phyloP scores from a whole-genome alignment of 2,329 filamentous ascomycete species.

The Fusarium odoratissimum region DNA sequence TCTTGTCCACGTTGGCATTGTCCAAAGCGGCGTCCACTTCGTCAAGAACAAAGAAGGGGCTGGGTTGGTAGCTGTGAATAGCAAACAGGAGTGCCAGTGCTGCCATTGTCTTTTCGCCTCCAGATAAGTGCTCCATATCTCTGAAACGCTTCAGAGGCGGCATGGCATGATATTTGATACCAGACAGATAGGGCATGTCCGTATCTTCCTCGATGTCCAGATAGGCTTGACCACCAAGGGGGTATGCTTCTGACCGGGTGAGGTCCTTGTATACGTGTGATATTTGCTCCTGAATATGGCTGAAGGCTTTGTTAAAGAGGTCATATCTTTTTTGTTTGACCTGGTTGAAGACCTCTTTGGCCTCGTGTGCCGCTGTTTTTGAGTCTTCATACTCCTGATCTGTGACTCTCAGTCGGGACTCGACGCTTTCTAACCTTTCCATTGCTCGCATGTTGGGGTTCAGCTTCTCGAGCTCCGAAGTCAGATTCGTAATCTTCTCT shows the following conservation, averaged over 20 bases:
- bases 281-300: constrained; percentile 95
- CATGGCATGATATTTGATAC: constrained; percentile 99
- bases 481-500: constrained; percentile 80
- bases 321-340: constrained; percentile 87
- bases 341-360: constrained; percentile 85
- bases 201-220: constrained; percentile 93
- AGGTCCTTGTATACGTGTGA: constrained; percentile 94
- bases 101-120: constrained; percentile 99
- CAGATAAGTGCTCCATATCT: constrained; percentile 98
- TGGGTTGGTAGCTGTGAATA: constrained; percentile 95
- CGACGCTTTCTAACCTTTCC: constrained; percentile 88
- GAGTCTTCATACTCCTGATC: constrained; percentile 92
- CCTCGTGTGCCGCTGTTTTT: constrained; percentile 76
- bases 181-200: constrained; percentile 94
- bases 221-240: constrained; percentile 88
- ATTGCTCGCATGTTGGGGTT: constrained; percentile 97
- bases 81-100: constrained; percentile 96
- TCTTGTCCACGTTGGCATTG: constrained; percentile 95
- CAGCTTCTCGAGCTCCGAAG: constrained; percentile 88
- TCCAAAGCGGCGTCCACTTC: constrained; percentile 99
- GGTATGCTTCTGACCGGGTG: constrained; percentile 89
- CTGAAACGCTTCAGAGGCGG: constrained; percentile 97
- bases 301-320: constrained; percentile 94
- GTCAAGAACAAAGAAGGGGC: constrained; percentile 97
- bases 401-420: constrained; percentile 82